Conservation (phyloP, 495 filamentous ascomycete genomes). For the Lepraria neglecta region DNA sequence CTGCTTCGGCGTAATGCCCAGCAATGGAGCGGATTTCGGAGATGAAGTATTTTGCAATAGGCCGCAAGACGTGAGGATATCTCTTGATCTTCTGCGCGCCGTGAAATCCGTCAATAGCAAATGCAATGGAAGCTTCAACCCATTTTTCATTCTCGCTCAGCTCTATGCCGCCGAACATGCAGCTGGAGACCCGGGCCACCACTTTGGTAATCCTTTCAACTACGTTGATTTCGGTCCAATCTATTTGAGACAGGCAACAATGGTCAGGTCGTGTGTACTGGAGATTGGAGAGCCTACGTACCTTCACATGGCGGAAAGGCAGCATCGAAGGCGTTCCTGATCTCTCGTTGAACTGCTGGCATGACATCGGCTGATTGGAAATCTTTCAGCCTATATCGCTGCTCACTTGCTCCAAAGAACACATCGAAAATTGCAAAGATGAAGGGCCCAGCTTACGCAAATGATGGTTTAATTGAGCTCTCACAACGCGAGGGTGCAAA, state of each 20-base stretch:
- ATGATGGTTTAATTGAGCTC: constrained; percentile 7
- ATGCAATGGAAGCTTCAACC: constrained; percentile 6
- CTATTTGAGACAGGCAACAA: neutral
- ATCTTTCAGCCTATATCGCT: neutral
- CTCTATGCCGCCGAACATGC: constrained; percentile 13
- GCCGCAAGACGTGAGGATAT: constrained; percentile 8
- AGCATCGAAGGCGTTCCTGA: constrained; percentile 11
- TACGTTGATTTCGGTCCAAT: constrained; percentile 11
- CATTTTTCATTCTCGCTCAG: constrained; percentile 4
- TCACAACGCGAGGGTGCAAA: constrained; percentile 3
- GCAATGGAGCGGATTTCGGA: constrained; percentile 4
- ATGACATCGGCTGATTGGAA: constrained; percentile 11
- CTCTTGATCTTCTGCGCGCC: constrained; percentile 7
- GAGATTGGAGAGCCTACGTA: constrained; percentile 7
- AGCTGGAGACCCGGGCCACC: constrained; percentile 1
- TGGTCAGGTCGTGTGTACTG: neutral
- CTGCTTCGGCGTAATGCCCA: constrained; percentile 1
- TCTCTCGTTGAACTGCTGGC: constrained; percentile 10
- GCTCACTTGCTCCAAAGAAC: neutral
- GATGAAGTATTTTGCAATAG: constrained; percentile 7
- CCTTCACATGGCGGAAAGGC: constrained; percentile 11
- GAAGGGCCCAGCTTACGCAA: neutral
- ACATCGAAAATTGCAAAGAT: neutral
- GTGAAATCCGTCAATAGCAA: constrained; percentile 5
- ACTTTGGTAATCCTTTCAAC: constrained; percentile 6